Percentiles rank a stretch among this genome's conserved stretches.
These are phyloP conservation scores for Phytophthora meadii DNA, from an alignment of 352 stramenopile species.

Conservation along the genomic window DNA sequence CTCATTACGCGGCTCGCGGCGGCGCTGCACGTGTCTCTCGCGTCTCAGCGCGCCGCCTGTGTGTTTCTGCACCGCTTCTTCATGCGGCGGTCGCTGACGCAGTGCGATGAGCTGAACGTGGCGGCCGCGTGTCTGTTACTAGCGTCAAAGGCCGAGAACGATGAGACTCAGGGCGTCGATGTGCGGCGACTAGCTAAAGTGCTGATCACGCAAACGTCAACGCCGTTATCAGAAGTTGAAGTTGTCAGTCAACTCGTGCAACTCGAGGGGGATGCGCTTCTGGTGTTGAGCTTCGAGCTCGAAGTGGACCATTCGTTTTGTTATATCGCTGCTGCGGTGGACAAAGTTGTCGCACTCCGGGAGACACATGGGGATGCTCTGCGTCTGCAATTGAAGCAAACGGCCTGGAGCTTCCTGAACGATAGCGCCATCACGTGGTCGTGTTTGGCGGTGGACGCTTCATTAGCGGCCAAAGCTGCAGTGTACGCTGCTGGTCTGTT, in stretches of 20 bases:
- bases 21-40: slow-evolving; percentile 40
- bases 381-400: slow-evolving; percentile 41
- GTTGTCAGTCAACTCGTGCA: slow-evolving; percentile 21
- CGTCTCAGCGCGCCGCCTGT: slow-evolving; percentile 46
- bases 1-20: slow-evolving; percentile 42
- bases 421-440: slow-evolving; percentile 57
- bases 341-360: slow-evolving; percentile 39
- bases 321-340: slow-evolving; percentile 51
- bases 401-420: slow-evolving; percentile 64
- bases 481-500: slow-evolving; percentile 57
- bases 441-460: slow-evolving; percentile 48
- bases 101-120: slow-evolving; percentile 36
- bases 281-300: slow-evolving; percentile 55
- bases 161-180: slow-evolving; percentile 36
- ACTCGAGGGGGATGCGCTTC: slow-evolving; percentile 51
- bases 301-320: slow-evolving; percentile 53
- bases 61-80: slow-evolving; percentile 65
- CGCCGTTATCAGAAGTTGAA: slow-evolving; percentile 11
- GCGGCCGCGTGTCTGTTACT: slow-evolving; percentile 54
- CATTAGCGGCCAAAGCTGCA: slow-evolving; percentile 44
- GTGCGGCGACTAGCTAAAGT: slow-evolving; percentile 34
- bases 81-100: slow-evolving; percentile 42
- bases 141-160: slow-evolving; percentile 58
- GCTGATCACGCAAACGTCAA: slow-evolving; percentile 7
- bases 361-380: slow-evolving; percentile 9